Evolutionary conservation across 306 rosid species (phyloP).

Genomic region (Boehmeria nivea): DNA sequence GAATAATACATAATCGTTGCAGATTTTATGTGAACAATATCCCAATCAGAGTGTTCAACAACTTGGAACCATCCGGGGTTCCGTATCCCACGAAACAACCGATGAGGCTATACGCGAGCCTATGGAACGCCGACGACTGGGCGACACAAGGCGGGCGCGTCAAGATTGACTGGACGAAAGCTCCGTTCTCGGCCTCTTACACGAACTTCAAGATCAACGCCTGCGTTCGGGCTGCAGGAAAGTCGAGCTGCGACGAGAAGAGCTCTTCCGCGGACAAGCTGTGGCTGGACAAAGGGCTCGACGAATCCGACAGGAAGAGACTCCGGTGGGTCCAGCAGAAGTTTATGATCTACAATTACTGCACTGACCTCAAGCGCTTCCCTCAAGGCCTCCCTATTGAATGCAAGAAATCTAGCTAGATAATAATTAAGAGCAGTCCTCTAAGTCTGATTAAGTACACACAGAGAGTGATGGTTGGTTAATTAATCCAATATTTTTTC

Average conservation of each 20-base stretch:
- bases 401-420: conserved; percentile 26
- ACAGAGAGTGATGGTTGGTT: no score
- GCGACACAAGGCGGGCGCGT: conserved; percentile 35
- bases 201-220: conserved; percentile 26
- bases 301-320: conserved; percentile 28
- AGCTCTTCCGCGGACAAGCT: not conserved
- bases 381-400: conserved; percentile 41
- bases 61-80: conserved; percentile 26
- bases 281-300: conserved; percentile 31
- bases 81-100: conserved; percentile 35
- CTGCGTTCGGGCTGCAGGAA: conserved; percentile 12
- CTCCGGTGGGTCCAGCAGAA: conserved; percentile 45
- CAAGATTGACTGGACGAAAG: conserved; percentile 29
- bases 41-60: conserved; percentile 38
- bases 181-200: conserved; percentile 33
- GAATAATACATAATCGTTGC: no score
- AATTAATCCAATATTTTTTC: no score
- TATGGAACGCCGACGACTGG: conserved; percentile 34
- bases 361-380: conserved; percentile 36
- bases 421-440: no score
- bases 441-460: no score
- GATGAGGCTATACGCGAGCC: conserved; percentile 32
- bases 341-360: conserved; percentile 46
- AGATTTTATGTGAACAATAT: conserved; percentile 32
- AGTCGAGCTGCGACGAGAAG: conserved; percentile 14